Evolutionary conservation across 306 rosid species (phyloP).

Genomic region (Pyrus bretschneideri): DNA sequence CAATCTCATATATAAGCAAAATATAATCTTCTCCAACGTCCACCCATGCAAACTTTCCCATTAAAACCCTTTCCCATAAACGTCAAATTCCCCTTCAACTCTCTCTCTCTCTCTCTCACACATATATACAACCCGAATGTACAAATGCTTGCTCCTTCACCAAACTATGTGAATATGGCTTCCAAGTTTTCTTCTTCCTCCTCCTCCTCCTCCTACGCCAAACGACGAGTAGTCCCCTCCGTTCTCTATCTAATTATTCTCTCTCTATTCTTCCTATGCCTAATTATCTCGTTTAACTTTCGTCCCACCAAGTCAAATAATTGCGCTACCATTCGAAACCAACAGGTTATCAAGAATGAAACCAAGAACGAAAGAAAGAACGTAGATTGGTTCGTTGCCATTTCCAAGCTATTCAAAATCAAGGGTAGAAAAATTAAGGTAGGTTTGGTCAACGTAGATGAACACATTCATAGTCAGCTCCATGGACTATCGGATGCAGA

Average conservation of each 20-base stretch:
- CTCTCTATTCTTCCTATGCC: constrained; percentile 10
- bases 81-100: not conserved
- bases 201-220: constrained; percentile 10
- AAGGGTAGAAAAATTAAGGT: constrained; percentile 26
- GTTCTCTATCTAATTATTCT: constrained; percentile 18
- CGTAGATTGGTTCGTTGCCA: constrained; percentile 26
- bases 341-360: not conserved
- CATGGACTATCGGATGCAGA: constrained; percentile 13
- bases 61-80: not conserved
- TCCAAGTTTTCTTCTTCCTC: constrained; percentile 4
- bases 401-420: constrained; percentile 12
- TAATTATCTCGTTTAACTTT: not conserved
- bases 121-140: not conserved
- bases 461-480: not conserved
- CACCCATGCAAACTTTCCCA: constrained; percentile 21
- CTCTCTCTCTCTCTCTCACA: not conserved
- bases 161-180: constrained; percentile 19
- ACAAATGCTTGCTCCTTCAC: not conserved
- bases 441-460: constrained; percentile 46
- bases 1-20: not conserved
- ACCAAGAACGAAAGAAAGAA: not conserved
- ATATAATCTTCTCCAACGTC: not conserved
- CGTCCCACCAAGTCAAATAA: not conserved
- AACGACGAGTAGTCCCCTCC: constrained; percentile 7
- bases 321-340: not conserved